Evolutionary conservation across 2,329 filamentous ascomycete genomes (phyloP).

Genomic region (Orbilia oligospora): DNA sequence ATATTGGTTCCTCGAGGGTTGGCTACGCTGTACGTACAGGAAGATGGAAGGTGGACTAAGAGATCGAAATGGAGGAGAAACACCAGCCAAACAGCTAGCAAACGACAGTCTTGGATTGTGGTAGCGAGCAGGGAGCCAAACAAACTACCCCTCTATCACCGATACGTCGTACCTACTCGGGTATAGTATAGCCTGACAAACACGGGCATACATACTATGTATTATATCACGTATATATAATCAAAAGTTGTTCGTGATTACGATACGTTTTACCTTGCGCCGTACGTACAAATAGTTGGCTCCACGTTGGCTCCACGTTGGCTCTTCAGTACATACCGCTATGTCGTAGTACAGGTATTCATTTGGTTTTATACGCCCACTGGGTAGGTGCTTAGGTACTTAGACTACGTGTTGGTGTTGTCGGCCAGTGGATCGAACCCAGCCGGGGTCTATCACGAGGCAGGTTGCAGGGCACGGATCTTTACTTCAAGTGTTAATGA

Average conservation of each 20-base stretch:
- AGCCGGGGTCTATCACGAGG: conserved; percentile 18
- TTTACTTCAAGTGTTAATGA: conserved; percentile 11
- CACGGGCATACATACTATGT: too few relatives aligned
- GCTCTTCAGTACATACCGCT: too few relatives aligned
- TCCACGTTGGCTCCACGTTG: background rate
- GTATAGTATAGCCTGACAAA: conserved; percentile 35
- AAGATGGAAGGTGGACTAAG: conserved; percentile 14
- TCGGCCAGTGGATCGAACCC: conserved; percentile 17
- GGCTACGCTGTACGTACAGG: conserved; percentile 21
- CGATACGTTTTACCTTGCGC: too few relatives aligned
- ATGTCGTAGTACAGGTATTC: too few relatives aligned
- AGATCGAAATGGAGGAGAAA: conserved; percentile 33
- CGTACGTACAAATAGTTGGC: conserved; percentile 8
- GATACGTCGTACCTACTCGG: too few relatives aligned
- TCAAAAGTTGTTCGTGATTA: too few relatives aligned
- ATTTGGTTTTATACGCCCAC: conserved; percentile 17
- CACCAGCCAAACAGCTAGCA: conserved; percentile 14
- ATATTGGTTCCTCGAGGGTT: conserved; percentile 25
- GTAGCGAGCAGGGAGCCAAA: conserved; percentile 10
- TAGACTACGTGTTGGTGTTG: conserved; percentile 29
- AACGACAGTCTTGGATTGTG: conserved; percentile 29
- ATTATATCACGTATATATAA: background rate
- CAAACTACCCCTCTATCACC: conserved; percentile 21
- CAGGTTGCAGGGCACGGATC: conserved; percentile 3
- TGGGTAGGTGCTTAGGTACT: too few relatives aligned